These are phyloP conservation scores for Phoenix roebelenii DNA, from an alignment of 176 grass and related monocot genomes.

Conservation along the genomic window DNA sequence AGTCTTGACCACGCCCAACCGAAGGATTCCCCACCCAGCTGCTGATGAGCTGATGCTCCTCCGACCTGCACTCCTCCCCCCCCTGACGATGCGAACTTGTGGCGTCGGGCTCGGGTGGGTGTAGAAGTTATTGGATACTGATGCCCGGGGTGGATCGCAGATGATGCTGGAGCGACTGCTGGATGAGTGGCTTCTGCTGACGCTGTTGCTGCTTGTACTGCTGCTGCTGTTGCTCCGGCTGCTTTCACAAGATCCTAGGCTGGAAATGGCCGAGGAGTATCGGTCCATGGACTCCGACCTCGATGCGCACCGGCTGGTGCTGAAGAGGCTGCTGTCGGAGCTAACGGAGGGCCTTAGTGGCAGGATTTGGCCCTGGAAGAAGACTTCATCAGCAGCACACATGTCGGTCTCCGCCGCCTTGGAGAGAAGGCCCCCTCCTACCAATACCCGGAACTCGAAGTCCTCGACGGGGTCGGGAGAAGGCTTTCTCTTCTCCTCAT, in stretches of 20 bases:
- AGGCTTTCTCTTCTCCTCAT: background rate
- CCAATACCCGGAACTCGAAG: constrained; percentile 53
- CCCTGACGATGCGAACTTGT: constrained; percentile 25
- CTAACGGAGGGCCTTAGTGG: constrained; percentile 32
- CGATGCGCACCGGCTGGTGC: background rate
- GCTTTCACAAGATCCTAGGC: constrained; percentile 22
- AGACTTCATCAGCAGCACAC: constrained; percentile 75
- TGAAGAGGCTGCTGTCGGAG: constrained; percentile 5
- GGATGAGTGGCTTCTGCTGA: constrained; percentile 45
- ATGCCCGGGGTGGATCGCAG: constrained; percentile 18
- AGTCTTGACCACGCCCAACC: constrained; percentile 43
- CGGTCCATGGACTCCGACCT: constrained; percentile 31
- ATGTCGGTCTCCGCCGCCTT: constrained; percentile 25
- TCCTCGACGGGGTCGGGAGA: constrained; percentile 12
- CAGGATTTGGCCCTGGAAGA: constrained; percentile 55
- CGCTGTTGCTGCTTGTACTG: constrained; percentile 38
- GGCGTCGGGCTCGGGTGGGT: constrained; percentile 59
- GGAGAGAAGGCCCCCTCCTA: constrained; percentile 22
- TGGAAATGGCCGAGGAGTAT: constrained; percentile 18
- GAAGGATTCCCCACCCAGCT: constrained; percentile 34
- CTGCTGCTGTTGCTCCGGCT: constrained; percentile 53
- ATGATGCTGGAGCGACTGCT: constrained; percentile 29
- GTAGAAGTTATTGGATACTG: constrained; percentile 47
- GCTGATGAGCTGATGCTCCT: constrained; percentile 32
- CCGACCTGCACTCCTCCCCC: background rate